Base-by-base conservation (phyloP, 129 eudicot species). In the Apium graveolens region DNA sequence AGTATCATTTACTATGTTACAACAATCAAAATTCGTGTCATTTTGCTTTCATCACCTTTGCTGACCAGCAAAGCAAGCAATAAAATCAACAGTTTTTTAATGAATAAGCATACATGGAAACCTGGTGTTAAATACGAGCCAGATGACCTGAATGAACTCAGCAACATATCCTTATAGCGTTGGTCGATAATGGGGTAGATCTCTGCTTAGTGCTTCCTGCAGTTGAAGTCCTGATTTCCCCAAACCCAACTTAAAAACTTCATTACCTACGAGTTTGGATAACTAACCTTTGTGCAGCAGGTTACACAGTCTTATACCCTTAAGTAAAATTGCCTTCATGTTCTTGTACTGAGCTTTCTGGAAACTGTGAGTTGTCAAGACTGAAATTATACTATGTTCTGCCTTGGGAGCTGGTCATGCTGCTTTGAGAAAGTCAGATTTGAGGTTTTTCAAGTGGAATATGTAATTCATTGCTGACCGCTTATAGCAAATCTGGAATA, bases 401-500 rank as follows among this genome's bases (percentile, higher is more conserved):
- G 62, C 62, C 21, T 53, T 6, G 27, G 7, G 62, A 53, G 27
- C 31, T 55, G n/a, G n/a, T n/a, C n/a, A n/a, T n/a, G n/a, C n/a
- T n/a, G n/a, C n/a, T n/a, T n/a, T n/a, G n/a, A n/a, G n/a, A n/a
- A n/a, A n/a, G n/a, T 55, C 29, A 53, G 27, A 20, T 2, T 55
- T 55, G 26, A 8, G 65, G 11, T 55, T 13, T 55, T 55, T 7
- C 11, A 55, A 7, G 65, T 55, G 65, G 65, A 55, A 55, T 21
- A 24, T 55, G 63, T 14, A 14, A 1, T 80, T 87, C 89, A 66
- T 75, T 87, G 18, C 43, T 89, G 29, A 87, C 87, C 3, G 70
- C 83, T 45, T 89, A 87, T 48, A 79, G 89, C 80, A 85, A 85
- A 78, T 82, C 80, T 70, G 93, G 91, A 43, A 83, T 48, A 17